Evolutionary conservation across 202 grass and related monocot species (phyloP).

Genomic region (Panicum hallii): DNA sequence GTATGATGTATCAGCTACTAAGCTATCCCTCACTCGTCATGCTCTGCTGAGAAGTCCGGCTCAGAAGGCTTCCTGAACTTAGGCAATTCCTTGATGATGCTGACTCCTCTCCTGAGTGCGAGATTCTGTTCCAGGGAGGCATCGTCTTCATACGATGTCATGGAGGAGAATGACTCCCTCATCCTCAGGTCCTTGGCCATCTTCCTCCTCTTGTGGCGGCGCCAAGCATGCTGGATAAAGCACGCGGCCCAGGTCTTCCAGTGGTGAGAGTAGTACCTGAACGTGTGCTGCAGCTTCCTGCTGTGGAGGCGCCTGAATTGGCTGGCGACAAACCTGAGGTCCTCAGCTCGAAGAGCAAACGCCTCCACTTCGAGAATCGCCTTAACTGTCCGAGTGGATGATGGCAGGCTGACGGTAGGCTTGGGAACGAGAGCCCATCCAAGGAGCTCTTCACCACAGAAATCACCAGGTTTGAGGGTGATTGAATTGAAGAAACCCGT

Average conservation of each 20-base stretch:
- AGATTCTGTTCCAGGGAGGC: slow-evolving; percentile 48
- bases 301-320: slow-evolving; percentile 97
- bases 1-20: too few species aligned
- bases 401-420: slow-evolving; percentile 75
- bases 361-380: slow-evolving; percentile 88
- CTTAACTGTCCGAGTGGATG: slow-evolving; percentile 75
- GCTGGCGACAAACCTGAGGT: slow-evolving; percentile 92
- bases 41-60: slow-evolving; percentile 85
- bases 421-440: slow-evolving; percentile 88
- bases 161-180: slow-evolving; percentile 76
- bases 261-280: slow-evolving; percentile 89
- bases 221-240: slow-evolving; percentile 90
- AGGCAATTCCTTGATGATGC: slow-evolving; percentile 53
- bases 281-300: slow-evolving; percentile 88
- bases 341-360: slow-evolving; percentile 77
- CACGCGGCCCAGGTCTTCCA: slow-evolving; percentile 87
- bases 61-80: slow-evolving; percentile 89
- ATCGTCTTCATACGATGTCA: slow-evolving; percentile 49
- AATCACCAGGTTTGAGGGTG: slow-evolving; percentile 68
- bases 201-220: slow-evolving; percentile 71
- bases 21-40: slow-evolving; percentile 57
- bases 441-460: slow-evolving; percentile 90
- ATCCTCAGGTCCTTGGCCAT: slow-evolving; percentile 71
- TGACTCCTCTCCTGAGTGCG: slow-evolving; percentile 57
- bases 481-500: slow-evolving; percentile 96